phyloP scores from a whole-genome alignment of 345 rosid genomes.

The Ricinus communis region DNA sequence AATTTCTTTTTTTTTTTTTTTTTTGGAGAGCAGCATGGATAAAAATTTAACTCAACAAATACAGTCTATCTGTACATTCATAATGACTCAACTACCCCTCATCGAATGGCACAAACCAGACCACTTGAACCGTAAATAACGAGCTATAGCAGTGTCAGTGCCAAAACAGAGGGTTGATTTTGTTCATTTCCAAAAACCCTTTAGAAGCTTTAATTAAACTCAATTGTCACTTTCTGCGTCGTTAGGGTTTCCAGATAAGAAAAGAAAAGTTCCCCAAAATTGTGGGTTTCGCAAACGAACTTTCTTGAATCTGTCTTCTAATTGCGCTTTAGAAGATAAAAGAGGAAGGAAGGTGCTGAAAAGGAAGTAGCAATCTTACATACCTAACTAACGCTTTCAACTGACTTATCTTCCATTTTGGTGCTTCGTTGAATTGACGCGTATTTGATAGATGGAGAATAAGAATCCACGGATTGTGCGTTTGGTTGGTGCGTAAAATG shows the following conservation, averaged over 20 bases:
- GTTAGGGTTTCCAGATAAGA: conserved; percentile 9
- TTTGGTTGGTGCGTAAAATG: background rate
- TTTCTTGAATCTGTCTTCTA: background rate
- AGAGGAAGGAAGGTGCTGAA: background rate
- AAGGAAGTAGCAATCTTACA: background rate
- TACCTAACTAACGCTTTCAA: conserved; percentile 4
- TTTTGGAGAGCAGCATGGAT: no score
- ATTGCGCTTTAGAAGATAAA: background rate
- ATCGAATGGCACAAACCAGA: background rate
- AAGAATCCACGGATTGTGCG: background rate
- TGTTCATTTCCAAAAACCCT: background rate
- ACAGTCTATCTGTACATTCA: no score
- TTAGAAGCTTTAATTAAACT: background rate
- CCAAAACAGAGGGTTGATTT: background rate
- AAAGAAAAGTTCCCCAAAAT: background rate
- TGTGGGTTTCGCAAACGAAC: background rate
- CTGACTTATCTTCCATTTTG: background rate
- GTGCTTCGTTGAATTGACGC: background rate
- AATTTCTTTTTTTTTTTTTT: no score
- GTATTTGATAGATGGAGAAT: background rate
- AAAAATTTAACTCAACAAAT: no score
- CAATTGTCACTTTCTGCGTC: background rate
- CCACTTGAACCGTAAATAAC: background rate
- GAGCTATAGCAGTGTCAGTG: background rate
- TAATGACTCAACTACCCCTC: background rate